Percentiles rank a stretch among this genome's conserved stretches.
Conservation (phyloP, 331 rosid species). For the Malus hybrid region DNA sequence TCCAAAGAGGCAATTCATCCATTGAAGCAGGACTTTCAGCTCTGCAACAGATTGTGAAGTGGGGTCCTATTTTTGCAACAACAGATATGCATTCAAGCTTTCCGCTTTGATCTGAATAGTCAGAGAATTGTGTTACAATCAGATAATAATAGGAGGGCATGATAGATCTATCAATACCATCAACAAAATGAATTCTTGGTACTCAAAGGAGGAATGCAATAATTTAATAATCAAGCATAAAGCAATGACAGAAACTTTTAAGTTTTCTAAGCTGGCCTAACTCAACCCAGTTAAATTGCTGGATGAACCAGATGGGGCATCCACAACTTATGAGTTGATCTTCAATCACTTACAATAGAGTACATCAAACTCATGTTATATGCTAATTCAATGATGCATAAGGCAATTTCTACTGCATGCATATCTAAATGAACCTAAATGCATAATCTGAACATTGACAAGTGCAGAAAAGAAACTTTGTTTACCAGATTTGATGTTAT, state of each 20-base stretch:
- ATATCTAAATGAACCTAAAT: constrained; percentile 3
- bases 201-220: background rate
- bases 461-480: constrained; percentile 4
- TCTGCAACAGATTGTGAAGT: constrained; percentile 81
- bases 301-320: background rate
- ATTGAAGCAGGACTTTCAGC: constrained; percentile 96
- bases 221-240: background rate
- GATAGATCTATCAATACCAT: constrained; percentile 2
- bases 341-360: background rate
- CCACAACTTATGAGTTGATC: background rate
- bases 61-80: constrained; percentile 72
- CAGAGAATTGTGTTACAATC: constrained; percentile 18
- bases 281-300: background rate
- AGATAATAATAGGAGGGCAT: constrained; percentile 5
- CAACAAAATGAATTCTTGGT: background rate
- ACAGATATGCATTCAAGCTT: constrained; percentile 88
- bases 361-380: background rate
- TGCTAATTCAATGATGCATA: background rate
- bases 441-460: background rate
- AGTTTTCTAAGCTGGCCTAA: background rate
- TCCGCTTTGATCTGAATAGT: constrained; percentile 76
- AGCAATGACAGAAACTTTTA: background rate
- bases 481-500: constrained; percentile 75
- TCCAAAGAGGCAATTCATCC: constrained; percentile 82
- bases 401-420: background rate